Conservation (phyloP, 768 basidiomycete genomes). For the Tricholoma sp. region DNA sequence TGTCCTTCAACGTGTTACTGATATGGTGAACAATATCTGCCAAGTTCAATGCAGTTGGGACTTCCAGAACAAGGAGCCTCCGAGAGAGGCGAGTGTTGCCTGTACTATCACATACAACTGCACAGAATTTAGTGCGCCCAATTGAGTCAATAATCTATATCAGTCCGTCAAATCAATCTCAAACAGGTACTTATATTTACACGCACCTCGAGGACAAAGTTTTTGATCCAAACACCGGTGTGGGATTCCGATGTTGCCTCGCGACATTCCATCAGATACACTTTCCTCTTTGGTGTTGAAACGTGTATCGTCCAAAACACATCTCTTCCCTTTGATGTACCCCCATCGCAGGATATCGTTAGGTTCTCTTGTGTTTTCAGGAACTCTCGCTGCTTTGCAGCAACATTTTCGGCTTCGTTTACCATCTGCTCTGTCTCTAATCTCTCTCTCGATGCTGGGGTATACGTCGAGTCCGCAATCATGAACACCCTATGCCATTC, state of each 20-base stretch:
- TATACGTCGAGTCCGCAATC: constrained; percentile 9
- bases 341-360: not conserved
- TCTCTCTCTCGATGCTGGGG: constrained; percentile 3
- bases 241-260: constrained; percentile 23
- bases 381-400: constrained; percentile 1
- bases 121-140: constrained; percentile 18
- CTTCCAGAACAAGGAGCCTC: constrained; percentile 5
- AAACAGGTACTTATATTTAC: not conserved
- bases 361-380: constrained; percentile 7
- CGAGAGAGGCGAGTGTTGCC: constrained; percentile 20
- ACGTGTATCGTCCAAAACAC: constrained; percentile 28
- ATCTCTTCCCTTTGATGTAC: constrained; percentile 20
- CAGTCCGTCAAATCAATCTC: not conserved
- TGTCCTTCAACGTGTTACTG: constrained; percentile 21
- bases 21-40: constrained; percentile 20
- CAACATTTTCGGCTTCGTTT: constrained; percentile 11
- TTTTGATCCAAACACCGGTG: constrained; percentile 20
- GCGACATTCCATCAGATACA: constrained; percentile 22
- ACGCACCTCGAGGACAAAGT: constrained; percentile 4
- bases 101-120: constrained; percentile 21
- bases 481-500: constrained; percentile 9
- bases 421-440: constrained; percentile 15
- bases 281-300: constrained; percentile 20
- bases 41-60: constrained; percentile 3
- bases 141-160: constrained; percentile 13